A percentile compares a stretch with the other conserved stretches of the same genome.
These are phyloP conservation scores for Aphanomyces cochlioides DNA, from an alignment of 352 stramenopile species.

Conservation along the genomic window DNA sequence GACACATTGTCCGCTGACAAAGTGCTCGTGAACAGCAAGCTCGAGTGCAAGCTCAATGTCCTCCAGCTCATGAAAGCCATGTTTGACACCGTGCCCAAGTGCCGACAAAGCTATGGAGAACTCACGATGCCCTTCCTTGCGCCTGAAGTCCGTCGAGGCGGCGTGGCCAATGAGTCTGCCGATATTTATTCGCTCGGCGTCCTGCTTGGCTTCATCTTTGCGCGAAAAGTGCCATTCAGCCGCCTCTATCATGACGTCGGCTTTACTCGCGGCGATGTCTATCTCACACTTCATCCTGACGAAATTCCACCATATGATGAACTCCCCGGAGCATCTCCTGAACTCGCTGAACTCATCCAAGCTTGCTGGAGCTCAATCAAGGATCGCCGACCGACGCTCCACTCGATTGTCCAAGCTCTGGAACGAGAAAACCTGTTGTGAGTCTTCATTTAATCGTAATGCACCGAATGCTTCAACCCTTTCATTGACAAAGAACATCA, in stretches of 20 bases:
- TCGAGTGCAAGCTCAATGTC: constrained; percentile 25
- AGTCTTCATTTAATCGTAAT: no score
- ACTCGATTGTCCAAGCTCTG: neutral
- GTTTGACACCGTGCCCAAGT: neutral
- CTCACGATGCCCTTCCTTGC: constrained; percentile 2
- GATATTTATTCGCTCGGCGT: constrained; percentile 23
- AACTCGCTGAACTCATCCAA: neutral
- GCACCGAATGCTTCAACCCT: no score
- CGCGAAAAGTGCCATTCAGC: neutral
- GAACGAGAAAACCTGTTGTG: no score
- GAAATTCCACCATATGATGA: neutral
- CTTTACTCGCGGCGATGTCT: constrained; percentile 2
- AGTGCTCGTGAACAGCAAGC: constrained; percentile 7
- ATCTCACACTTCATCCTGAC: constrained; percentile 4
- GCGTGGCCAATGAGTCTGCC: neutral
- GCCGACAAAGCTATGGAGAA: neutral
- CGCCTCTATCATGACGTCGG: constrained; percentile 5
- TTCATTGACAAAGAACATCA: no score
- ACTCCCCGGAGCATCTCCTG: no score
- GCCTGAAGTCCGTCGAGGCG: neutral
- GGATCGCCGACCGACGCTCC: neutral
- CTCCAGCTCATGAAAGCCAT: constrained; percentile 9
- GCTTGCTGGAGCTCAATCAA: neutral
- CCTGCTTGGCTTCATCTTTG: constrained; percentile 4
- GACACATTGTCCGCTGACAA: constrained; percentile 2